These are phyloP conservation scores for Rhododendron kiyosumense DNA, from an alignment of 148 eudicot genomes.

Conservation along the genomic window DNA sequence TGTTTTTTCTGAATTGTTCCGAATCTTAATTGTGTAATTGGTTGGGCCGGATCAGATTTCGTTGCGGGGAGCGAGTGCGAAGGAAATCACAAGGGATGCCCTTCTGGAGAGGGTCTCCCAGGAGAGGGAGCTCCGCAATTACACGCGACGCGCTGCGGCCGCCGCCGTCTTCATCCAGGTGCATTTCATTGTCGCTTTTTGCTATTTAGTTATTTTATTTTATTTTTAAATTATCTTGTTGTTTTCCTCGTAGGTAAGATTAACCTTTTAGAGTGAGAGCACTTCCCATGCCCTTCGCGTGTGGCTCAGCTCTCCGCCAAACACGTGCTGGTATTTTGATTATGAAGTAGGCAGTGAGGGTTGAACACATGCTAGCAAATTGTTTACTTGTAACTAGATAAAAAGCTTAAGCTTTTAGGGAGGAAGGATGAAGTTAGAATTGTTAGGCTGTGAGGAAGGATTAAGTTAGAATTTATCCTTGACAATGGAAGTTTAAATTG, in stretches of 20 bases:
- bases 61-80: conserved; percentile 76
- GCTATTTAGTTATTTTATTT: too few species aligned
- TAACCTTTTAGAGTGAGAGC: neutral
- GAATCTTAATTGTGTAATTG: neutral
- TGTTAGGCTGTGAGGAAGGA: too few species aligned
- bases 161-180: conserved; percentile 81
- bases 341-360: neutral
- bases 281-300: neutral
- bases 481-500: neutral
- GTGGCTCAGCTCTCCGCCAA: neutral
- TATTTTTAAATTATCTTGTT: neutral
- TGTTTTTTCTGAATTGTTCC: neutral
- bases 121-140: conserved; percentile 78
- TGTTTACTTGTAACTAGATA: neutral
- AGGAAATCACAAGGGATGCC: conserved; percentile 75
- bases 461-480: neutral
- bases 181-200: neutral
- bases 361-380: neutral
- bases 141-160: conserved; percentile 57
- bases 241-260: neutral
- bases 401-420: neutral
- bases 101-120: conserved; percentile 70
- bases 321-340: neutral
- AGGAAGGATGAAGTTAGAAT: neutral
- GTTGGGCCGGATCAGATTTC: conserved; percentile 50